Evolutionary conservation across 257 asterid genomes (phyloP).

Genomic region (Fraxinus cuspidata): DNA sequence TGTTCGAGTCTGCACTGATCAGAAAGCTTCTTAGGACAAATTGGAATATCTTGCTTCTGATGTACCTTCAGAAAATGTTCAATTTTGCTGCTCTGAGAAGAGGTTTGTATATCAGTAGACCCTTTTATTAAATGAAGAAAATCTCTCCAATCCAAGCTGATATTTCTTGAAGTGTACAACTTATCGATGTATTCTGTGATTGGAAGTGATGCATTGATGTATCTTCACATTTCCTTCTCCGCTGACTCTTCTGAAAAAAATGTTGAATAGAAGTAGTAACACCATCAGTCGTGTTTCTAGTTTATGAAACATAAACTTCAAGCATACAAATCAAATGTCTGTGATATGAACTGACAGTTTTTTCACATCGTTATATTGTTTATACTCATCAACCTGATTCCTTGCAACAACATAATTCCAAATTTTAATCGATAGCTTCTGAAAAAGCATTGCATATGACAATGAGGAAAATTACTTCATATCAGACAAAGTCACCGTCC

Average conservation of each 20-base stretch:
- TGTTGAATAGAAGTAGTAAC: neutral
- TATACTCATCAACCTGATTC: neutral
- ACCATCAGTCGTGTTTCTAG: neutral
- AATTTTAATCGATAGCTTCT: too few species aligned
- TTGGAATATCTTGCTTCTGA: neutral
- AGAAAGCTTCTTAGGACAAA: neutral
- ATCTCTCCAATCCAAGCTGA: conserved; percentile 80
- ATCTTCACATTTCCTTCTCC: conserved; percentile 72
- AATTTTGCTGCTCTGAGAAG: neutral
- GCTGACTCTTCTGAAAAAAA: conserved; percentile 68
- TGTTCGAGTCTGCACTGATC: neutral
- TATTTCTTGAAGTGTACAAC: conserved; percentile 60
- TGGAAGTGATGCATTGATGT: conserved; percentile 73
- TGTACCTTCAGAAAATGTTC: neutral
- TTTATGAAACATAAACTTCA: neutral
- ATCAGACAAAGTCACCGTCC: neutral
- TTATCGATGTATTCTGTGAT: conserved; percentile 76
- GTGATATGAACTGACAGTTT: neutral
- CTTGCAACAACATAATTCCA: too few species aligned
- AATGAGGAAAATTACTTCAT: too few species aligned
- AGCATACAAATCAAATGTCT: neutral
- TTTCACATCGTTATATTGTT: neutral
- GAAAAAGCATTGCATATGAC: too few species aligned
- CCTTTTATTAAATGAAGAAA: neutral
- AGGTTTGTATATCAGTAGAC: neutral